phyloP scores from a whole-genome alignment of 2,329 filamentous ascomycete species.

The Myriosclerotinia curreyana region DNA sequence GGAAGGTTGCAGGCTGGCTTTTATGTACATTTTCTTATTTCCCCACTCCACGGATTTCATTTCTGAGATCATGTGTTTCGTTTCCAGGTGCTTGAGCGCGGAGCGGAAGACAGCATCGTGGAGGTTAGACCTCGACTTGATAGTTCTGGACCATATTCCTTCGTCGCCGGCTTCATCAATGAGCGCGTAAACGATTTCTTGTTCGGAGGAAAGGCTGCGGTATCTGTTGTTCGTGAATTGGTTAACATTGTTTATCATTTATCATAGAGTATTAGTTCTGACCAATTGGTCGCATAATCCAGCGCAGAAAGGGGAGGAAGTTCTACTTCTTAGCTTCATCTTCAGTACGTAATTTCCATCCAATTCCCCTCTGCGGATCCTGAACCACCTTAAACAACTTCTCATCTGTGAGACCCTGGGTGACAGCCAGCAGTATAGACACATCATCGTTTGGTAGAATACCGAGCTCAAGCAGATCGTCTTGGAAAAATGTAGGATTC shows the following conservation, averaged over 20 bases:
- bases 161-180: constrained; percentile 83
- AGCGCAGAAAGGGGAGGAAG: constrained; percentile 17
- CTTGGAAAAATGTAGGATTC: constrained; percentile 51
- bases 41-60: constrained; percentile 92
- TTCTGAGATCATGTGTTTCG: constrained; percentile 76
- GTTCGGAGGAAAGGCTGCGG: constrained; percentile 66
- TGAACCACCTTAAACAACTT: constrained; percentile 54
- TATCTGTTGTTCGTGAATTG: constrained; percentile 45
- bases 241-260: background rate
- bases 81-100: constrained; percentile 78
- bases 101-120: constrained; percentile 80
- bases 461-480: constrained; percentile 55
- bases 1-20: constrained; percentile 76
- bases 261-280: background rate
- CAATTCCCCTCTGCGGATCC: constrained; percentile 44
- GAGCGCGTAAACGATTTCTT: constrained; percentile 78
- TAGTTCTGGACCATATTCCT: constrained; percentile 86
- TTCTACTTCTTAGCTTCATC: constrained; percentile 61
- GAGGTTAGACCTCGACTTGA: constrained; percentile 76
- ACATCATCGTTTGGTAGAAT: constrained; percentile 57
- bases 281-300: too few species aligned
- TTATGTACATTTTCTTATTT: constrained; percentile 94
- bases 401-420: constrained; percentile 58
- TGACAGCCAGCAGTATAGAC: constrained; percentile 52
- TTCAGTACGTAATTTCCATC: constrained; percentile 57